These are phyloP conservation scores for Penicillium sp. DNA, from an alignment of 2,329 filamentous ascomycete species.

Conservation along the genomic window DNA sequence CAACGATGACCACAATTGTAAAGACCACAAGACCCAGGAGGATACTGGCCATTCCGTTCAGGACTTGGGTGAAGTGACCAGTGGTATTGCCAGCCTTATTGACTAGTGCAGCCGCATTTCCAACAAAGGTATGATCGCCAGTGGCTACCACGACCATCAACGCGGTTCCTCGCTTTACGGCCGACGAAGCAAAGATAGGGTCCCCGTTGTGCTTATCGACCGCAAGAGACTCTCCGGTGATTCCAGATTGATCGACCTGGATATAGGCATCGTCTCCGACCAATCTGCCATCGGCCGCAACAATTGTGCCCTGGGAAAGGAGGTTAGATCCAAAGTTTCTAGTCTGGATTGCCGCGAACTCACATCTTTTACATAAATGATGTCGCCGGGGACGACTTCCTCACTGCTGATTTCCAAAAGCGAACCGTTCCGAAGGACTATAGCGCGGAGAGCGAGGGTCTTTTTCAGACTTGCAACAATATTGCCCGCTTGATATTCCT, in stretches of 20 bases:
- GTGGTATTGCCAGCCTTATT: slow-evolving; percentile 68
- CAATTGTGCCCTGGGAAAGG: slow-evolving; percentile 66
- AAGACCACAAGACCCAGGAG: slow-evolving; percentile 76
- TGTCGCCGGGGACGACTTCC: slow-evolving; percentile 84
- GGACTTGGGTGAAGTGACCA: slow-evolving; percentile 87
- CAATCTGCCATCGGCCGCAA: slow-evolving; percentile 82
- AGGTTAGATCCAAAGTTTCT: slow-evolving; percentile 3
- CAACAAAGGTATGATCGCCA: slow-evolving; percentile 87
- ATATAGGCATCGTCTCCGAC: slow-evolving; percentile 79
- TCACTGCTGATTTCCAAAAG: slow-evolving; percentile 76
- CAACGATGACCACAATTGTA: slow-evolving; percentile 78
- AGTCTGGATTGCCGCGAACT: slow-evolving; percentile 13
- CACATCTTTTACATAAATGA: slow-evolving; percentile 78
- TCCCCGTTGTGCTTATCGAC: slow-evolving; percentile 84
- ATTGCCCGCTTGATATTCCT: slow-evolving; percentile 84
- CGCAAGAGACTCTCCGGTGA: slow-evolving; percentile 87
- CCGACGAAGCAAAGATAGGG: slow-evolving; percentile 77
- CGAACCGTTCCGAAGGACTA: slow-evolving; percentile 75
- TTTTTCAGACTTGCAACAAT: slow-evolving; percentile 91
- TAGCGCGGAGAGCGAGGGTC: slow-evolving; percentile 81
- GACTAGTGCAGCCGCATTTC: slow-evolving; percentile 80
- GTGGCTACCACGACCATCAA: slow-evolving; percentile 78
- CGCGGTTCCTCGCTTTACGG: slow-evolving; percentile 85
- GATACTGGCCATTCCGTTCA: slow-evolving; percentile 80
- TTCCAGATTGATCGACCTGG: slow-evolving; percentile 87